A percentile compares a stretch with the other conserved stretches of the same genome.
These are phyloP conservation scores for Aspergillus neotritici DNA, from an alignment of 2,329 filamentous ascomycete species.

Conservation along the genomic window DNA sequence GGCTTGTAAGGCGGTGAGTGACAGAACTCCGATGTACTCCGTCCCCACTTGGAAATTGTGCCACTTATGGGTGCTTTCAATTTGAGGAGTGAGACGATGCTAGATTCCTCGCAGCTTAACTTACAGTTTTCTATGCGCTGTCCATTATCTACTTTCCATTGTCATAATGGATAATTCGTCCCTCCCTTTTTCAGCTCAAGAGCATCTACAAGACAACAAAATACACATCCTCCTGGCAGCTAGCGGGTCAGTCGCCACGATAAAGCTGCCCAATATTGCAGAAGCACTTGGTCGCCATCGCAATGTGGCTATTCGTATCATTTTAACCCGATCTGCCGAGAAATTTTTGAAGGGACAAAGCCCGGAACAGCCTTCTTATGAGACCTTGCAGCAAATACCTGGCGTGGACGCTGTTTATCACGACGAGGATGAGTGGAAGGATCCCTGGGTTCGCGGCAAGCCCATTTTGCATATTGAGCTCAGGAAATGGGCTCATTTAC, in stretches of 20 bases:
- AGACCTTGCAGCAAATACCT: slow-evolving; percentile 53
- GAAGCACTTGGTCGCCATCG: slow-evolving; percentile 38
- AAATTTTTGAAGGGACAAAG: slow-evolving; percentile 73
- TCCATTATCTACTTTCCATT: background rate
- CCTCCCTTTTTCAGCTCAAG: slow-evolving; percentile 13
- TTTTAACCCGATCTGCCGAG: slow-evolving; percentile 68
- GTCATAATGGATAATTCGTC: slow-evolving; percentile 1
- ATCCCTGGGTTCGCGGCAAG: slow-evolving; percentile 71
- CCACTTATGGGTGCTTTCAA: too few species aligned
- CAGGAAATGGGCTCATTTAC: slow-evolving; percentile 71
- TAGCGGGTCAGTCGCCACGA: slow-evolving; percentile 76
- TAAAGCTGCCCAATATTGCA: slow-evolving; percentile 70
- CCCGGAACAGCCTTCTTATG: slow-evolving; percentile 66
- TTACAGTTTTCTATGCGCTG: too few species aligned
- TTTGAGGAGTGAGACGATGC: too few species aligned
- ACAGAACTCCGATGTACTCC: too few species aligned
- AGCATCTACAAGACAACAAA: slow-evolving; percentile 20
- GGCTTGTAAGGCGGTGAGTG: too few species aligned
- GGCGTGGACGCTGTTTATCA: slow-evolving; percentile 76
- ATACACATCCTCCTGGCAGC: slow-evolving; percentile 52
- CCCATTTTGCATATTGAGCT: slow-evolving; percentile 87
- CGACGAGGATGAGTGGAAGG: slow-evolving; percentile 79
- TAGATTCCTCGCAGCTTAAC: too few species aligned
- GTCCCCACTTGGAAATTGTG: too few species aligned
- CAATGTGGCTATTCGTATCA: slow-evolving; percentile 70